Conservation (phyloP, 441 rosid species). For the Gossypium lobatum region DNA sequence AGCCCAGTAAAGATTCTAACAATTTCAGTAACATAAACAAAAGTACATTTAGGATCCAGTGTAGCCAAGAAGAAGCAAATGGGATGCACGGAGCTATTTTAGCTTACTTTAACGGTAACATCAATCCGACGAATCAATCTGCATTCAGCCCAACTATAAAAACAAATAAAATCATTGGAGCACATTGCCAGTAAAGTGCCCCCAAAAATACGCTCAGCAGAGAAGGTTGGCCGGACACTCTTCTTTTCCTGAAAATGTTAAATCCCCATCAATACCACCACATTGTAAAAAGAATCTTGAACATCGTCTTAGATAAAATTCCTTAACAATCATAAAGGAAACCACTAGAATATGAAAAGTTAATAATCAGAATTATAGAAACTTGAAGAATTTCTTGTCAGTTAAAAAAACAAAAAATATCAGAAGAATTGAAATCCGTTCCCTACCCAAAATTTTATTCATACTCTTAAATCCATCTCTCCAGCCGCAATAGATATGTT, state of each 20-base stretch:
- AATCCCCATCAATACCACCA: constrained; percentile 15
- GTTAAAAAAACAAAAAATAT: background rate
- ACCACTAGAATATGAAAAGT: background rate
- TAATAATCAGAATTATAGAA: background rate
- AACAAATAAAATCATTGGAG: constrained; percentile 94
- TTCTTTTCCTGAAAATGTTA: constrained; percentile 73
- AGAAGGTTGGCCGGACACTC: constrained; percentile 87
- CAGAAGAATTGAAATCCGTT: background rate
- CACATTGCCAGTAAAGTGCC: constrained; percentile 93
- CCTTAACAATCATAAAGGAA: background rate
- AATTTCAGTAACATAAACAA: constrained; percentile 23
- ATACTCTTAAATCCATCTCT: background rate
- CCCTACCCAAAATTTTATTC: background rate
- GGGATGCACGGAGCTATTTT: constrained; percentile 6
- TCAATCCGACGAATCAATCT: constrained; percentile 92
- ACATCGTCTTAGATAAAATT: background rate
- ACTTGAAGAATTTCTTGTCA: background rate
- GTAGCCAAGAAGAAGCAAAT: constrained; percentile 17
- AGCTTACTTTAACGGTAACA: constrained; percentile 86
- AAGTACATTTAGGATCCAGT: constrained; percentile 10
- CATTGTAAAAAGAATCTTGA: background rate
- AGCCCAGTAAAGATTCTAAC: constrained; percentile 96
- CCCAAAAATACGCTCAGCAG: constrained; percentile 89
- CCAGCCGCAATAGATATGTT: background rate
- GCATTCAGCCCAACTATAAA: constrained; percentile 98